Conservation (phyloP, 768 basidiomycete species). For the Kwoniella newhampshirensis region DNA sequence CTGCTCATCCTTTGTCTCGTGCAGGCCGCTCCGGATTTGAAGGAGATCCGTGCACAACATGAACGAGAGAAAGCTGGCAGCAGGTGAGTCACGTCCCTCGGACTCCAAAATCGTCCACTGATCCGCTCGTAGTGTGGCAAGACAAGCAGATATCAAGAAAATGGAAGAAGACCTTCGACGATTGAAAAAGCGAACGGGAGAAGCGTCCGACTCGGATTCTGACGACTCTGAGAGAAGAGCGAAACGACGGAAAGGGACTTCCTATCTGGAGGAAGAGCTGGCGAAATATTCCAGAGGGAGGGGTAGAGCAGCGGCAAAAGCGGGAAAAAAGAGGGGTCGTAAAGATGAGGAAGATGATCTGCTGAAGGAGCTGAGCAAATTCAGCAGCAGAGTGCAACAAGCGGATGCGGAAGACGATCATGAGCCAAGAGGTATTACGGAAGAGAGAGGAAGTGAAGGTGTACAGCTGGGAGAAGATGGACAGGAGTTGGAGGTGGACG, state of each 20-base stretch:
- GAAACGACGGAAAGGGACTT: constrained; percentile 62
- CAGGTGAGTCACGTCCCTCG: constrained; percentile 57
- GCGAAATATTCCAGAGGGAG: constrained; percentile 71
- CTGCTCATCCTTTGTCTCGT: no score
- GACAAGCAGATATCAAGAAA: constrained; percentile 54
- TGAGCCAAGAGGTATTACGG: background rate
- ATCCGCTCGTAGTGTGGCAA: constrained; percentile 58
- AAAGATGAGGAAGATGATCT: constrained; percentile 52
- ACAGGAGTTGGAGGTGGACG: constrained; percentile 48
- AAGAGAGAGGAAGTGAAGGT: constrained; percentile 15
- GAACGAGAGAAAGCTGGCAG: constrained; percentile 67
- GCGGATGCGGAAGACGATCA: constrained; percentile 25
- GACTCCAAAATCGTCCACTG: background rate
- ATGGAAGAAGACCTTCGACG: constrained; percentile 87
- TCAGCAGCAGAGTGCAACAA: constrained; percentile 38
- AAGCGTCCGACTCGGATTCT: constrained; percentile 66
- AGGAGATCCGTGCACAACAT: constrained; percentile 73
- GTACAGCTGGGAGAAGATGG: constrained; percentile 7
- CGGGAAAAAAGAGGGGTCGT: constrained; percentile 63
- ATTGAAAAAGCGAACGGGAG: constrained; percentile 62
- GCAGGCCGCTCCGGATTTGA: constrained; percentile 56
- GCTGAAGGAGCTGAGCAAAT: constrained; percentile 42
- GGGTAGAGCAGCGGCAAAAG: constrained; percentile 60
- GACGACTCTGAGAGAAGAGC: constrained; percentile 51
- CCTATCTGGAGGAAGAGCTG: constrained; percentile 75